Conservation (phyloP, 176 grass and related monocot species). For the Hordeum vulgare region MorexV3_pseudomolecules_assembly NC_058520.1:606232730-606233229, state of each 20-base stretch:
- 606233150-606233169: background rate
- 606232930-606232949: background rate
- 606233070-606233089: background rate
- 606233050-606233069: conserved; percentile 21
- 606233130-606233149: background rate
- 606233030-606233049: background rate
- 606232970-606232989: background rate
- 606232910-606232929: background rate
- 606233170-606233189: conserved; percentile 58
- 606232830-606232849: background rate
- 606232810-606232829: background rate
- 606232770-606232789: no score
- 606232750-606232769: background rate
- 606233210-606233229: conserved; percentile 34
- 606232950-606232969: background rate
- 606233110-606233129: background rate
- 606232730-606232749: background rate
- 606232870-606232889: background rate
- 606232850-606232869: background rate
- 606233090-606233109: background rate
- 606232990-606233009: background rate
- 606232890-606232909: background rate
- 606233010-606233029: conserved; percentile 2
- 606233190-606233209: conserved; percentile 67
- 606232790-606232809: background rate